Percentiles rank a stretch among this genome's conserved stretches.
phyloP scores from a whole-genome alignment of 2,329 filamentous ascomycete genomes.

The Pyrenochaeta sp. region DNA sequence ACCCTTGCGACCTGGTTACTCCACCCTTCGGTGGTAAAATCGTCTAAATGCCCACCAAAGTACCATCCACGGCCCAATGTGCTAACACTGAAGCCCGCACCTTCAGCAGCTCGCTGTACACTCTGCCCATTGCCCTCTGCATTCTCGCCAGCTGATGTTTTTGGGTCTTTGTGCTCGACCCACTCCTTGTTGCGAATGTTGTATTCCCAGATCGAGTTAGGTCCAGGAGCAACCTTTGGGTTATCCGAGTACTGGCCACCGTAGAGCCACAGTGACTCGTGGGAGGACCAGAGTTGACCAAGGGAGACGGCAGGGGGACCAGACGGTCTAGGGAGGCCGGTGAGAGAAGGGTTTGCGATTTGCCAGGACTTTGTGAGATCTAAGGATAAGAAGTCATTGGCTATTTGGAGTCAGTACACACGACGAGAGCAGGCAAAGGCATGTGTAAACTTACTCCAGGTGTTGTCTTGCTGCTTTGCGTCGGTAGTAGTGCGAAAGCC shows the following conservation, averaged over 20 bases:
- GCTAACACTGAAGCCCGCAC: conserved; percentile 74
- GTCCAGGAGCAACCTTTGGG: conserved; percentile 63
- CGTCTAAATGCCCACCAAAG: conserved; percentile 79
- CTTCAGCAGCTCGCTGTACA: conserved; percentile 76
- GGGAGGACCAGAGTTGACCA: conserved; percentile 80
- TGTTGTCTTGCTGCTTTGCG: conserved; percentile 66
- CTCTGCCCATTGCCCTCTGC: conserved; percentile 64
- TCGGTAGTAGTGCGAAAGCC: conserved; percentile 71
- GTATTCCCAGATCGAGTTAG: conserved; percentile 76
- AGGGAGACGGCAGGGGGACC: conserved; percentile 76
- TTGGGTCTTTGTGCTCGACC: conserved; percentile 69
- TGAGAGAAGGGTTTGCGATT: conserved; percentile 68
- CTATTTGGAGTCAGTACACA: conserved; percentile 17
- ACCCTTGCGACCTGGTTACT: conserved; percentile 69
- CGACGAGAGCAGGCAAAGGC: neutral
- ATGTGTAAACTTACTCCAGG: conserved; percentile 69
- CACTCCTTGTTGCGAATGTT: conserved; percentile 67
- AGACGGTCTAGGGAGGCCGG: conserved; percentile 68
- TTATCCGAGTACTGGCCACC: conserved; percentile 77
- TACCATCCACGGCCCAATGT: conserved; percentile 77
- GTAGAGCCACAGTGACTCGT: conserved; percentile 74
- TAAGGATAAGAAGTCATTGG: conserved; percentile 74
- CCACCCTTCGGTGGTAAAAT: conserved; percentile 71
- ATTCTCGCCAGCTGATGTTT: conserved; percentile 70
- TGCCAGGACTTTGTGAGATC: conserved; percentile 79